Evolutionary conservation across 768 basidiomycete genomes (phyloP), one percentile per base, ranked within the genome.

Genomic region (Lanmaoa rubissima): DNA sequence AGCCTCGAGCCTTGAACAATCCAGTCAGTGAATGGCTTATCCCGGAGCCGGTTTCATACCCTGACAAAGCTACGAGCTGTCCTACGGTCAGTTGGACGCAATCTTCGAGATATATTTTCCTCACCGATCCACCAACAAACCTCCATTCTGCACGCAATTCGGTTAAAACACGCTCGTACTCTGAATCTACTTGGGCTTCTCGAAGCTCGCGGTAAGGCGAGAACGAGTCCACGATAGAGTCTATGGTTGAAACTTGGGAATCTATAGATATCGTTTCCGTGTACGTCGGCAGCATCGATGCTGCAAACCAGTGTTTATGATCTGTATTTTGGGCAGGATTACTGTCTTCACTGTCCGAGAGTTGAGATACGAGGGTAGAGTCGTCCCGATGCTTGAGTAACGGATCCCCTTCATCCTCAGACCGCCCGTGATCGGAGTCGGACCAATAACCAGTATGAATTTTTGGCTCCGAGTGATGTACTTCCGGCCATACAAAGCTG

Each of bases 91-190:
- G 59, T 19, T 2, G 8, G 24, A 28, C 9, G 1, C n/a, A 5
- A 19, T 32, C 17, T 16, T 43, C 1, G 17, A 53, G 28, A 31
- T 4, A 50, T 50, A 2, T 38, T 14, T 26, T 49, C 26, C 82
- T 61, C 57, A 87, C 82, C 65, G 84, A 73, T 36, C 79, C 84
- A n/a, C 84, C 86, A 16, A 82, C 74, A 44, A 80, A 84, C 6
- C 79, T 80, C 88, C 88, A 90, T 61, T 90, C 88, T 28, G 73
- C 72, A 58, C 81, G 74, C 24, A 88, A 61, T 40, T 82, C 69
- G 3, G 55, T 57, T 46, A 83, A 75, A 3, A 87, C 65, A 13
- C 69, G 68, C 44, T 87, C 83, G 51, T 76, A 86, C 10, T 84
- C 76, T 1, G 77, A 78, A 50, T 83, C 67, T 1, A 69, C 43